phyloP scores from a whole-genome alignment of 176 grass and related monocot genomes.

The Luzula sylvatica region DNA sequence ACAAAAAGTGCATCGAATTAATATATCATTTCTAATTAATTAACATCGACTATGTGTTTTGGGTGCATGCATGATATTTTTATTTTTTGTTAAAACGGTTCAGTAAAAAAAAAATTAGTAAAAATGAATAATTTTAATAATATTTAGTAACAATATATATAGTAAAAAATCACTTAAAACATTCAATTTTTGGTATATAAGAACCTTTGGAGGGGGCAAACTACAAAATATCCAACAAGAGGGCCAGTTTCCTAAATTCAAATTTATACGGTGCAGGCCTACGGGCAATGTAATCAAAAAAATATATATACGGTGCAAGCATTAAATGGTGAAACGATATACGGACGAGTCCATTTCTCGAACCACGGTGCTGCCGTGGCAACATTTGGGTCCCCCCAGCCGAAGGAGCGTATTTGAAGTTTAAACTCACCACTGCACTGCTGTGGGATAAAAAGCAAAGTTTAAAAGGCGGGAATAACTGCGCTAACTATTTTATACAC shows the following conservation, averaged over 20 bases:
- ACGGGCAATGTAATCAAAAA: too few relatives aligned
- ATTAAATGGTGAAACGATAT: not conserved
- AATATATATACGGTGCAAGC: not conserved
- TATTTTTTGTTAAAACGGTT: too few relatives aligned
- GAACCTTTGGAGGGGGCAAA: not conserved
- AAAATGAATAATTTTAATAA: too few relatives aligned
- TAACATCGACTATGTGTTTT: too few relatives aligned
- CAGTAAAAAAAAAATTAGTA: too few relatives aligned
- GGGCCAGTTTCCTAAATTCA: not conserved
- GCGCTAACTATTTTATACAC: not conserved
- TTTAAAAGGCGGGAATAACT: conserved; percentile 25
- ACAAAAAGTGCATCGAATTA: too few relatives aligned
- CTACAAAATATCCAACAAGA: not conserved
- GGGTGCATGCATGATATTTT: too few relatives aligned
- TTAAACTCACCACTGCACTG: conserved; percentile 1
- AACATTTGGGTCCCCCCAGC: not conserved
- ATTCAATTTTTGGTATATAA: too few relatives aligned
- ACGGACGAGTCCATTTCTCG: not conserved
- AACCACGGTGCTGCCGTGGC: conserved; percentile 11
- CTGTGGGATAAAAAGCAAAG: not conserved
- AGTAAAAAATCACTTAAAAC: too few relatives aligned
- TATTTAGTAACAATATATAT: too few relatives aligned
- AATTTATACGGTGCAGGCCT: not conserved
- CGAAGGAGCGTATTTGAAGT: not conserved
- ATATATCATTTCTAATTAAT: too few relatives aligned